A percentile compares a stretch with the other conserved stretches of the same genome.
Conservation (phyloP, 2,329 filamentous ascomycete genomes). For the Cryphonectria parasitica region DNA sequence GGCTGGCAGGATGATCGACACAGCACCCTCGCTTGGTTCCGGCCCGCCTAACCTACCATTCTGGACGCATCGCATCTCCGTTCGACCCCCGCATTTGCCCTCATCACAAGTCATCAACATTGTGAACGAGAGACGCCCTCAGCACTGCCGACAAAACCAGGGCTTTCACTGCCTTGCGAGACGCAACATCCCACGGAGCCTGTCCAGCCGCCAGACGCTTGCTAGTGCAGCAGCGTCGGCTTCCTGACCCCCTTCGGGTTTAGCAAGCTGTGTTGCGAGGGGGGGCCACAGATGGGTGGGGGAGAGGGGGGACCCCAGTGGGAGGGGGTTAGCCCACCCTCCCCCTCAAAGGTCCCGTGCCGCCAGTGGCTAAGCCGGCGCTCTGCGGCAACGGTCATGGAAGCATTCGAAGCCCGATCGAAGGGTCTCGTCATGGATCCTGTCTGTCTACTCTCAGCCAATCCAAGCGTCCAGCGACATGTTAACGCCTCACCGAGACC, state of each 20-base stretch:
- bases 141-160: neutral
- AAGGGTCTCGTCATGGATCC: conserved; percentile 9
- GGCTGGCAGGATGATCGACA: conserved; percentile 26
- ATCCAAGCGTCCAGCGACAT: neutral
- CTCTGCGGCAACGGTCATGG: conserved; percentile 24
- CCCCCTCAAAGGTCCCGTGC: conserved; percentile 9
- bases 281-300: conserved; percentile 7
- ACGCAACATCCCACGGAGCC: conserved; percentile 16
- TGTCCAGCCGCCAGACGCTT: conserved; percentile 28
- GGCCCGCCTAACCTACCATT: conserved; percentile 27
- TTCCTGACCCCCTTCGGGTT: conserved; percentile 14
- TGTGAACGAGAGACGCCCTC: neutral
- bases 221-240: conserved; percentile 22
- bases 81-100: conserved; percentile 32
- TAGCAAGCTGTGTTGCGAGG: conserved; percentile 16
- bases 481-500: conserved; percentile 13
- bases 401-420: conserved; percentile 19
- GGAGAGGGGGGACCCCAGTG: neutral
- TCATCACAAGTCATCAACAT: neutral
- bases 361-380: conserved; percentile 22
- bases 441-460: neutral
- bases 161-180: conserved; percentile 13
- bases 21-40: conserved; percentile 27
- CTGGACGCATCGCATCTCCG: conserved; percentile 36
- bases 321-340: too few relatives aligned